A percentile compares a stretch with the other conserved stretches of the same genome.
Evolutionary conservation across 2,329 filamentous ascomycete genomes (phyloP).

Genomic region (Fusarium avenaceum): DNA sequence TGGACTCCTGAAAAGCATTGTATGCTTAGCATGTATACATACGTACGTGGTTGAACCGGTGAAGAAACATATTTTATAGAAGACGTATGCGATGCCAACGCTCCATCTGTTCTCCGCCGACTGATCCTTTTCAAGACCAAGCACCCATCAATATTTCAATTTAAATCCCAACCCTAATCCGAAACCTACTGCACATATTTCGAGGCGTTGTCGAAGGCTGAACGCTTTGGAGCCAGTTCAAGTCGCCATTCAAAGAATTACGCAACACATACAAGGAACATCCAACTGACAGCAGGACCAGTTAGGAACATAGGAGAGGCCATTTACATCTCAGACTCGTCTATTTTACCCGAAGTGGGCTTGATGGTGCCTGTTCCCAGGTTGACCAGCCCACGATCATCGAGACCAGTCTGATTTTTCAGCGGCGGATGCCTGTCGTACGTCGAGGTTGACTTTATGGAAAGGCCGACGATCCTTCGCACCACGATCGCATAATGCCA

Average conservation of each 20-base stretch:
- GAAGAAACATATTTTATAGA: constrained; percentile 31
- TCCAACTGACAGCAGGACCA: constrained; percentile 38
- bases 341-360: constrained; percentile 17
- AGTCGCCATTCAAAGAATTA: constrained; percentile 7
- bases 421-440: constrained; percentile 32
- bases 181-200: not conserved
- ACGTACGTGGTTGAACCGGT: constrained; percentile 44
- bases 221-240: constrained; percentile 22
- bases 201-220: constrained; percentile 3
- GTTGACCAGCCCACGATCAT: constrained; percentile 18
- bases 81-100: constrained; percentile 34
- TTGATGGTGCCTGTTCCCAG: constrained; percentile 14
- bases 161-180: not conserved
- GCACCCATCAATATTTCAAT: not conserved
- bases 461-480: constrained; percentile 7
- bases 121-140: constrained; percentile 16
- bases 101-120: constrained; percentile 15
- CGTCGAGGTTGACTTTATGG: constrained; percentile 13
- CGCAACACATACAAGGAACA: constrained; percentile 22
- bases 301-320: constrained; percentile 28
- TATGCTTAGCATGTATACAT: constrained; percentile 43
- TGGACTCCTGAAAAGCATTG: constrained; percentile 41
- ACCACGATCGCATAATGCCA: constrained; percentile 37
- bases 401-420: constrained; percentile 24
- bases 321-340: constrained; percentile 1